Base-by-base conservation (phyloP, 1,284 basidiomycete species). In the Ustilago vetiveriae region DNA sequence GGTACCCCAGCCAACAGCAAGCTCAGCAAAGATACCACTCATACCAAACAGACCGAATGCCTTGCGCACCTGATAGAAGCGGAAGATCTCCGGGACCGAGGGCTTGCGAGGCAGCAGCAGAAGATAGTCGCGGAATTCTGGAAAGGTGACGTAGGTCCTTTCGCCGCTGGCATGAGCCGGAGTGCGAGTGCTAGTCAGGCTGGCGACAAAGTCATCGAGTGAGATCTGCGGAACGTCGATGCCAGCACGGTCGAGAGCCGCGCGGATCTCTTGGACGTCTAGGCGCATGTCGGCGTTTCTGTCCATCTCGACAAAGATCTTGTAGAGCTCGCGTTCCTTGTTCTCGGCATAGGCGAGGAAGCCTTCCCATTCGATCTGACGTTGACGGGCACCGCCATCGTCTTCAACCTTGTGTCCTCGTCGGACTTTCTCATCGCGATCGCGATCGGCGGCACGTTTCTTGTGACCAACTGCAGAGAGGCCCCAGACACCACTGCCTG, bases 321-420 rank as follows among this genome's bases (percentile, higher is more conserved):
- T 73, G 68, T 81, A 78, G 2, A 82, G 69, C 44, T 80, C 79
- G 32, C 80, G 72, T 40, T 82, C 80, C 49, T 82, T 80, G 36
- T 72, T 58, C 39, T 81, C 80, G 21, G 80, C 79, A 49, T 81
- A 82, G 19, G 75, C 72, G 22, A 82, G 57, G 48, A 82, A 82
- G 1, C 79, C 80, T 36, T 82, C 79, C 80, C 80, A 82, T 43
- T 82, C 80, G 32, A 82, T 78, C 55, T 78, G 74, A 14, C 76
- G 58, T 54, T 80, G 76, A 4, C 78, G 54, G 6, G 54, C 57
- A 19, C 77, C 71, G 8, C 72, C 75, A 24, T 78, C 69, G 39
- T 68, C 75, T 24, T 76, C 73, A 16, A 69, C 63, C 36, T 63
- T 44, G 32, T 74, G 49, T 9, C 68, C 67, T 17, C 53, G 44